Evolutionary conservation across 805 yeast species (phyloP).

Genomic region (Isabelozyma heimii): DNA sequence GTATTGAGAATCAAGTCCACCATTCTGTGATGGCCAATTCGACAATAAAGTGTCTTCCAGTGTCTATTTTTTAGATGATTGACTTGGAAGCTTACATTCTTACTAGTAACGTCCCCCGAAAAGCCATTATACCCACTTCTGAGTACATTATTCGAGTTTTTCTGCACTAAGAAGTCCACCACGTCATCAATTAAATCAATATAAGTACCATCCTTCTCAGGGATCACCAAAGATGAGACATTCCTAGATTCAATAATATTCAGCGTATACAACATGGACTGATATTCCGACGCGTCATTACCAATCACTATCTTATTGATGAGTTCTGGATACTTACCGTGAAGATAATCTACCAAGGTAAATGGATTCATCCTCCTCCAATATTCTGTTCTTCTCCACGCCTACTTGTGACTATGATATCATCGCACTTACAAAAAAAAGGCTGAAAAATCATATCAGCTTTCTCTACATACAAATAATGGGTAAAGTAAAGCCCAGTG

Average conservation of each 20-base stretch:
- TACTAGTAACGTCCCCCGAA: constrained; percentile 21
- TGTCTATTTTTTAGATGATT: constrained; percentile 37
- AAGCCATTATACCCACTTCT: constrained; percentile 43
- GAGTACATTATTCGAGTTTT: constrained; percentile 35
- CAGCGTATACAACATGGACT: neutral
- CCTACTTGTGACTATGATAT: neutral
- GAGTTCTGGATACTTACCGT: neutral
- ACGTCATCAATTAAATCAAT: constrained; percentile 40
- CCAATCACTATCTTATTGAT: neutral
- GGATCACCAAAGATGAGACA: neutral
- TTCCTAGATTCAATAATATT: neutral
- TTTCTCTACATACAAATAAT: neutral
- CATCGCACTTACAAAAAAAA: constrained; percentile 2
- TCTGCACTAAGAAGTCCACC: constrained; percentile 25
- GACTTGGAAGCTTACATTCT: constrained; percentile 28
- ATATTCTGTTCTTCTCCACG: neutral
- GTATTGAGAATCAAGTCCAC: constrained; percentile 34
- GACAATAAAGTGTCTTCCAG: constrained; percentile 43
- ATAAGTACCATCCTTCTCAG: constrained; percentile 5
- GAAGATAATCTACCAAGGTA: neutral
- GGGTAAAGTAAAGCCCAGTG: constrained; percentile 14
- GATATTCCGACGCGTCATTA: neutral
- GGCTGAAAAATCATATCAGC: neutral
- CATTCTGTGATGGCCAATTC: constrained; percentile 41
- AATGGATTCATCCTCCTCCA: neutral